Evolutionary conservation across 2,329 filamentous ascomycete genomes (phyloP), one percentile per base, ranked within the genome.

Genomic region (Alternaria ethzedia): DNA sequence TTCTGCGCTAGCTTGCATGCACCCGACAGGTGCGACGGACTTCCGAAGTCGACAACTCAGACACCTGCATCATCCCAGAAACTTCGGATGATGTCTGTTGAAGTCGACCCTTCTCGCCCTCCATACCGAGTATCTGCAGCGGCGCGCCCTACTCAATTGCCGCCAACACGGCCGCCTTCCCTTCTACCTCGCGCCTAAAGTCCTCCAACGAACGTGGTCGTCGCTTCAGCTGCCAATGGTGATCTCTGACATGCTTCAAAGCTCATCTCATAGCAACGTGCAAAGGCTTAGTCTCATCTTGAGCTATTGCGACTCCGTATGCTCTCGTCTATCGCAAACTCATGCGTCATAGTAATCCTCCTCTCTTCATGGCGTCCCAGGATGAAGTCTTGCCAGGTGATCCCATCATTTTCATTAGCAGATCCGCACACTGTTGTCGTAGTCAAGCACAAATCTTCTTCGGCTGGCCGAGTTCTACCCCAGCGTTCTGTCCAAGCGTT

Each of bases 361-460:
- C 36, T 41, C 36, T 41, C 36, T 17, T 17, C 36, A 17, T 41
- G 36, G 9, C 15, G 36, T 41, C 36, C 36, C 36, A 17, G 36
- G 36, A 41, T 41, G n/a, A 41, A 41, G 36, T 41, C 36, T 41
- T 41, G 36, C 36, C 36, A 41, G 36, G 36, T 41, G n/a, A 41
- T 41, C 8, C 36, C 36, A 41, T 41, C 36, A 11, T 17, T 17
- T 11, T 41, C 36, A 17, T 41, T 41, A 5, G 36, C 36, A 41
- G 36, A 41, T 11, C 36, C 36, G 9, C 25, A 74, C 64, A 57
- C 72, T 41, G 36, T 41, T 17, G 36, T 41, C 8, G 36, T 41
- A 41, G 36, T 41, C 36, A 41, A 17, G 3, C 36, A 41, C 9
- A 41, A 17, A 17, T 41, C 36, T 6, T 41, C 36, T 17, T 41